Conservation (phyloP, 2,329 filamentous ascomycete genomes). For the Hypomyces perniciosus region DNA sequence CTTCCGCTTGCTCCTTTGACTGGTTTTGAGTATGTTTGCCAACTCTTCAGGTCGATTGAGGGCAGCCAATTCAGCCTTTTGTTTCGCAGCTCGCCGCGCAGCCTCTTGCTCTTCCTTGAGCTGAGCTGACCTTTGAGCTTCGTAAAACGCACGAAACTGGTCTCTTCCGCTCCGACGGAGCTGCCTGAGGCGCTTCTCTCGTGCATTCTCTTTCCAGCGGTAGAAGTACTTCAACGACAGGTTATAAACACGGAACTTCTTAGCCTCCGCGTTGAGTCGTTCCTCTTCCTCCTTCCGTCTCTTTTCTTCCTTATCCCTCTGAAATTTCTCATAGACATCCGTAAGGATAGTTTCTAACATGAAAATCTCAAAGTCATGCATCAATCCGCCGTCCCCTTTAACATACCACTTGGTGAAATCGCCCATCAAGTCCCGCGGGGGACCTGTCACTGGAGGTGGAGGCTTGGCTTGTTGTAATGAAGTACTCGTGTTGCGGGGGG, state of each 20-base stretch:
- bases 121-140: constrained; percentile 30
- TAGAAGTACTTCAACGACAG: constrained; percentile 52
- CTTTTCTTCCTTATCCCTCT: constrained; percentile 36
- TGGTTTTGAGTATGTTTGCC: constrained; percentile 27
- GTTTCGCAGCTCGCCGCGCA: constrained; percentile 21
- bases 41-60: constrained; percentile 31
- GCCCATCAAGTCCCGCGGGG: constrained; percentile 37
- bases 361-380: constrained; percentile 44
- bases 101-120: constrained; percentile 30
- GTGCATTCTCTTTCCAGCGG: constrained; percentile 45
- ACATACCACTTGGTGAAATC: constrained; percentile 52
- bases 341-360: constrained; percentile 41
- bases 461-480: constrained; percentile 6
- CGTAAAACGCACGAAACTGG: constrained; percentile 42
- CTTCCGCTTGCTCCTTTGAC: constrained; percentile 24
- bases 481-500: not conserved
- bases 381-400: constrained; percentile 45
- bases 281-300: constrained; percentile 44
- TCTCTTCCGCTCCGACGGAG: constrained; percentile 48
- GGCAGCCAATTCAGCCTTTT: constrained; percentile 20
- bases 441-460: constrained; percentile 12
- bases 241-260: constrained; percentile 43
- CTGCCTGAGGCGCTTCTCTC: constrained; percentile 42
- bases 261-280: constrained; percentile 39
- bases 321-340: constrained; percentile 35